Base-by-base conservation (phyloP, 2,329 filamentous ascomycete species). In the Talaromyces sp. region DNA sequence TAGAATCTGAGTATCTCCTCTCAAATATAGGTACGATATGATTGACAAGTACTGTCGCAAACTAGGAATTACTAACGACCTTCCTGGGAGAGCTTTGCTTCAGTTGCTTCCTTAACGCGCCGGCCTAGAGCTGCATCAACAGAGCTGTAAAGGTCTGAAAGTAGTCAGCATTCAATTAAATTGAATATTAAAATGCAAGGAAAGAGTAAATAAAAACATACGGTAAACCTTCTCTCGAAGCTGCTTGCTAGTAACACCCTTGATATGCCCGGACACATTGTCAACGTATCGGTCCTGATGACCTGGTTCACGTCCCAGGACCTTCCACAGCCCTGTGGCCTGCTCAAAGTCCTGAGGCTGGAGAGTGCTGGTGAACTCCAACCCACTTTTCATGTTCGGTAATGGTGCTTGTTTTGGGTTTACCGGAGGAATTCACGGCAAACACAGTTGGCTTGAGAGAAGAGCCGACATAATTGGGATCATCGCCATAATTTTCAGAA, bases 401-500 rank as follows among this genome's bases (percentile, higher is more conserved):
- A 68, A 43, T 71, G 68, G 8, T 67, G 65, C 39, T 68, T 60
- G 16, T 72, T 65, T 54, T 62, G 67, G 60, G 72, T 68, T 41
- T 66, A 67, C 69, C 69, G n/a, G 61, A 45, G 47, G 45, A 24
- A 24, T 48, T 48, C 11, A 14, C 19, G 10, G 45, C 45, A 48
- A 64, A 64, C 13, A 16, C 41, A 19, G 62, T 64, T 24, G 71
- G 70, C 4, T 68, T 69, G 10, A 76, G 60, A 14, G 67, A 68
- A 33, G 70, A 76, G 31, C 71, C 70, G 6, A 76, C 69, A 70
- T 88, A 89, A 76, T 85, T 86, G 10, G 85, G 84, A 72, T 87
- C 84, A 27, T 80, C 79, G 60, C 85, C 86, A 70, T 87, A 86
- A 78, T 88, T 88, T 64, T 80, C 81, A 14, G 70, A 72, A 19